Base-by-base conservation (phyloP, 176 grass and related monocot genomes). In the Areca catechu region DNA sequence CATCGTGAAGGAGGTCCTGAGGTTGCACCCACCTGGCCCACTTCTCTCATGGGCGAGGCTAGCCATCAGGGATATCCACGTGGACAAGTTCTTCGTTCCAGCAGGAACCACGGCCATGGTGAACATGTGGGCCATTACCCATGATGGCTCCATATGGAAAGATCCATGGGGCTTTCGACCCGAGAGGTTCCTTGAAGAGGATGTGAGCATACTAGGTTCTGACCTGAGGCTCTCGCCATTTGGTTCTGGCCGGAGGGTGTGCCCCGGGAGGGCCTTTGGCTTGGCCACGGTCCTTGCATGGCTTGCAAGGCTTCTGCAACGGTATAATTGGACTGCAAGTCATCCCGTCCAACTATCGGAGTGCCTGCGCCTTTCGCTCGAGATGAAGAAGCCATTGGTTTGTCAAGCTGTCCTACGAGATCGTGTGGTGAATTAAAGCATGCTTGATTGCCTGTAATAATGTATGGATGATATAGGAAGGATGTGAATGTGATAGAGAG, bases 51-150 rank as follows among this genome's bases (percentile, higher is more conserved):
- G 80, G 80, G 80, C 80, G 1, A 62, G 80, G 2, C 51, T 82
- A 0, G 68, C 74, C 0, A 49, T 55, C 7, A 58, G 6, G 0
- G 80, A 74, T 24, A 7, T 60, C 22, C 29, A 2, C 0, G 65
- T 83, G 1, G 65, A 23, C 7, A 83, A 83, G 49, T 47, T 64
- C 49, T 21, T 78, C 1, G 49, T 83, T 5, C 74, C 59, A 0
- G 58, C 70, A 0, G 81, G 75, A 1, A 83, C 81, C 0, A 83
- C 59, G 1, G 70, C 75, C 0, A 74, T 83, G 75, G 81, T 83
- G 70, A 83, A 78, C 49, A 78, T 83, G 81, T 83, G 70, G 81
- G 70, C 75, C 16, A 83, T 83, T 14, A 22, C 75, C 0, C 81
- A 83, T 5, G 81, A 83, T 15, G 65, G 49, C 58, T 22, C 70